Conservation (phyloP, 768 basidiomycete species). For the Tricholomella constricta region DNA sequence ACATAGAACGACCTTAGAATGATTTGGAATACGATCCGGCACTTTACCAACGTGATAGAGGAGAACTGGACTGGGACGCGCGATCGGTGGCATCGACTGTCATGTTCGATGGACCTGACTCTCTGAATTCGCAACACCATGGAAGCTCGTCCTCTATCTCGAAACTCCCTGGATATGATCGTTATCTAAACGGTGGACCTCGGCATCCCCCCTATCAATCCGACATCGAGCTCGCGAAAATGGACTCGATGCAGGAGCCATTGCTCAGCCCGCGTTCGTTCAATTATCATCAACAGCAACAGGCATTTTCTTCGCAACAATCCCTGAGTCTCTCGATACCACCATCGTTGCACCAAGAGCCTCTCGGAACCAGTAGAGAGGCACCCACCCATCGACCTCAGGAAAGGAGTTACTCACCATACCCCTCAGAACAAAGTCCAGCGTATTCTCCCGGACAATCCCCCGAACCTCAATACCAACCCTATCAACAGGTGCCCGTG, state of each 20-base stretch:
- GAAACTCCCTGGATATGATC: conserved; percentile 51
- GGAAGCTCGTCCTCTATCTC: conserved; percentile 31
- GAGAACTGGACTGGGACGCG: conserved; percentile 87
- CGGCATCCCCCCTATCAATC: conserved; percentile 21
- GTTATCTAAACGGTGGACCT: conserved; percentile 57
- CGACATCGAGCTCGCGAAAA: conserved; percentile 56
- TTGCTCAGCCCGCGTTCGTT: conserved; percentile 44
- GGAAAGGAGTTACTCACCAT: conserved; percentile 39
- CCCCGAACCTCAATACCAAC: conserved; percentile 23
- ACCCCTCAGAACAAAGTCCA: conserved; percentile 27
- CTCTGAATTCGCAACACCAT: conserved; percentile 43
- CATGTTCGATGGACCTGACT: conserved; percentile 50
- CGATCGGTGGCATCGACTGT: conserved; percentile 69
- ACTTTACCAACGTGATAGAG: conserved; percentile 77
- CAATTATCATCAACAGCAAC: conserved; percentile 36
- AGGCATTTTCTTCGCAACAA: conserved; percentile 39
- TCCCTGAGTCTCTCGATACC: conserved; percentile 43
- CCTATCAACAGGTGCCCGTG: conserved; percentile 10
- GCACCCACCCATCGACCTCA: conserved; percentile 67
- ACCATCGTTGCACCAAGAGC: conserved; percentile 41
- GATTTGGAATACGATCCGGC: conserved; percentile 85
- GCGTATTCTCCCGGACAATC: conserved; percentile 28
- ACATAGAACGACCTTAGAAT: conserved; percentile 33
- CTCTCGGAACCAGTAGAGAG: conserved; percentile 46
- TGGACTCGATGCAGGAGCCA: conserved; percentile 64